Base-by-base conservation (phyloP, 805 yeast species). In the Wickerhamiella kurtzmanii region DNA sequence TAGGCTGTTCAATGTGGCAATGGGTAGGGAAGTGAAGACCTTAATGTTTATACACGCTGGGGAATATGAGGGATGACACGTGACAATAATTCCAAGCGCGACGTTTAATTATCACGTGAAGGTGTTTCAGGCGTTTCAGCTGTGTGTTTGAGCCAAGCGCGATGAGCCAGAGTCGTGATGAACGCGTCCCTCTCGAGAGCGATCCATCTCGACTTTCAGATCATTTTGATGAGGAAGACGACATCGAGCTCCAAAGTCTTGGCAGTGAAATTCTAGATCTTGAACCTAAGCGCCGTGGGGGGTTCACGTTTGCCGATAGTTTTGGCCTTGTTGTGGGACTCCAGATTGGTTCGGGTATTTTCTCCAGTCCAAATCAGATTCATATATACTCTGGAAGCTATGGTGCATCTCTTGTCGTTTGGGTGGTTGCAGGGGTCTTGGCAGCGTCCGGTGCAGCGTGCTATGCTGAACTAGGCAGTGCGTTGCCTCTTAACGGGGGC, bases 401-500 rank as follows among this genome's bases (percentile, higher is more conserved):
- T 0, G 69, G 65, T 3, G 58, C 63, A 11, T 57, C 70, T 4
- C 49, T 67, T 15, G 37, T 62, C 0, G 63, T 66, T 5, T 67
- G 72, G 72, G 46, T 58, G 1, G 51, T 61, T 3, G 63, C 69
- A 4, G 72, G 72, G 1, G 46, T 65, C 22, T 54, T 67, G 19
- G 70, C 70, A 1, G 68, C 70, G 70, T 64, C 70, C 2, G 72
- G 72, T 2, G 72, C 71, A 0, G 57, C 68, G 4, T 63, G 68
- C 17, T 68, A 60, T 45, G 69, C 70, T 3, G 72, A 67, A 49
- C 54, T 67, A 5, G 72, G 72, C 11, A 54, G 64, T 22, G 62
- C 66, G 2, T 58, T 68, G 17, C 72, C 72, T 5, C 53, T 58
- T 9, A 66, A 64, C 50, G 72, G 72, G 2, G 67, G 69, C 1